Percentiles rank a stretch among this genome's conserved stretches.
Evolutionary conservation across 2,329 filamentous ascomycete genomes (phyloP).

Genomic region (Hortaea sp.): DNA sequence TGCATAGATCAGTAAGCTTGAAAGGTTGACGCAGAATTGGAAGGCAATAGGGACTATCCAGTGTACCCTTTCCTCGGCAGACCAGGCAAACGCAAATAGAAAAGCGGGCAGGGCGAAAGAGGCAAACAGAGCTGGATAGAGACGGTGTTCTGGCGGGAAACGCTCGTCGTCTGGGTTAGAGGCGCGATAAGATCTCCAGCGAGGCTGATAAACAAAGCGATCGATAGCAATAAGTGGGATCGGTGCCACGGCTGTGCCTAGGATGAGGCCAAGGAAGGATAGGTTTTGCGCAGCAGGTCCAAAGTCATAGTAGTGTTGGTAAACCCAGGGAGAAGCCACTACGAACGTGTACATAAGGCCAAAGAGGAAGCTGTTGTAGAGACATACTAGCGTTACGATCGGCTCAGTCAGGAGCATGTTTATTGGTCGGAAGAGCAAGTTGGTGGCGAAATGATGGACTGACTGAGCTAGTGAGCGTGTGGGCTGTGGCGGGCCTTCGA

Average conservation of each 20-base stretch:
- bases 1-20: slow-evolving; percentile 22
- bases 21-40: slow-evolving; percentile 15
- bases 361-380: slow-evolving; percentile 33
- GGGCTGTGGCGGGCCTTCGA: slow-evolving; percentile 9
- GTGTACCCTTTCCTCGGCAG: slow-evolving; percentile 20
- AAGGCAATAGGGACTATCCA: slow-evolving; percentile 31
- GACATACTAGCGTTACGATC: slow-evolving; percentile 31
- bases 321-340: slow-evolving; percentile 28
- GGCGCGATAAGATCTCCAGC: slow-evolving; percentile 7
- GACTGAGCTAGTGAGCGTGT: slow-evolving; percentile 5
- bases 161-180: slow-evolving; percentile 2
- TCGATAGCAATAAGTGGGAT: slow-evolving; percentile 18
- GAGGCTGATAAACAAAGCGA: slow-evolving; percentile 18
- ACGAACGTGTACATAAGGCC: slow-evolving; percentile 33
- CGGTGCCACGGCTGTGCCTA: slow-evolving; percentile 15
- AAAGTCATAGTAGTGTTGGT: slow-evolving; percentile 20
- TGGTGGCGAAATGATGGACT: slow-evolving; percentile 14
- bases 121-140: slow-evolving; percentile 25
- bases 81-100: slow-evolving; percentile 29
- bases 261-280: slow-evolving; percentile 23
- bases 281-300: slow-evolving; percentile 21
- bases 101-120: slow-evolving; percentile 22
- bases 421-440: slow-evolving; percentile 17
- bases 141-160: slow-evolving; percentile 21
- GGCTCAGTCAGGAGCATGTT: slow-evolving; percentile 33